phyloP scores from a whole-genome alignment of 768 basidiomycete species.

The Guyanaporus albipodus region DNA sequence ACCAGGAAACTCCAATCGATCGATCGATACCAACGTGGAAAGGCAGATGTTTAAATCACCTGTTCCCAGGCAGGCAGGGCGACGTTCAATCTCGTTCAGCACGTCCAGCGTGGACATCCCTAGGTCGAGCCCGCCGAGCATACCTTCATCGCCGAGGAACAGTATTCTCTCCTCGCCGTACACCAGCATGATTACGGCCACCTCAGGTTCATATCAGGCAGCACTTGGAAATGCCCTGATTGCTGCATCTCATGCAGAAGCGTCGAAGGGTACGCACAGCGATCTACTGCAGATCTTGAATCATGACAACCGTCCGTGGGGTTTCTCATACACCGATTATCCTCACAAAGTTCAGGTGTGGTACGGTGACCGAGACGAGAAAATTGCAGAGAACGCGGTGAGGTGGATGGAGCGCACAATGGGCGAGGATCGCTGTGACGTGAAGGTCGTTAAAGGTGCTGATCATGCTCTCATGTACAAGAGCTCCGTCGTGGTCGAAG shows the following conservation, averaged over 20 bases:
- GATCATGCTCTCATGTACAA: conserved; percentile 95
- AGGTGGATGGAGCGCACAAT: conserved; percentile 89
- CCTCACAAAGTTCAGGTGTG: conserved; percentile 77
- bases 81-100: conserved; percentile 69
- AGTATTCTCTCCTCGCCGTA: conserved; percentile 36
- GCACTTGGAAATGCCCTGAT: conserved; percentile 86
- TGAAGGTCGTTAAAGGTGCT: conserved; percentile 82
- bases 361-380: conserved; percentile 93
- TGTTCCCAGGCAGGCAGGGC: conserved; percentile 48
- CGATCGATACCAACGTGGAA: conserved; percentile 29
- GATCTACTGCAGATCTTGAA: conserved; percentile 92
- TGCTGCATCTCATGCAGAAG: conserved; percentile 93
- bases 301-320: conserved; percentile 85
- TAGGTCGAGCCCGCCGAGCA: conserved; percentile 42
- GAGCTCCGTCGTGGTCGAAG: conserved; percentile 81
- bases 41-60: conserved; percentile 34
- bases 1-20: conserved; percentile 15
- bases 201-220: conserved; percentile 45
- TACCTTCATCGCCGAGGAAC: conserved; percentile 51
- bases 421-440: conserved; percentile 66
- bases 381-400: conserved; percentile 87
- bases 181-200: conserved; percentile 19
- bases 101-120: conserved; percentile 27
- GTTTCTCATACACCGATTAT: conserved; percentile 82
- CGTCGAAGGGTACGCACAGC: conserved; percentile 82